A percentile compares a stretch with the other conserved stretches of the same genome.
These are phyloP conservation scores for Glycine tomentella DNA, from an alignment of 306 rosid genomes.

Conservation along the genomic window DNA sequence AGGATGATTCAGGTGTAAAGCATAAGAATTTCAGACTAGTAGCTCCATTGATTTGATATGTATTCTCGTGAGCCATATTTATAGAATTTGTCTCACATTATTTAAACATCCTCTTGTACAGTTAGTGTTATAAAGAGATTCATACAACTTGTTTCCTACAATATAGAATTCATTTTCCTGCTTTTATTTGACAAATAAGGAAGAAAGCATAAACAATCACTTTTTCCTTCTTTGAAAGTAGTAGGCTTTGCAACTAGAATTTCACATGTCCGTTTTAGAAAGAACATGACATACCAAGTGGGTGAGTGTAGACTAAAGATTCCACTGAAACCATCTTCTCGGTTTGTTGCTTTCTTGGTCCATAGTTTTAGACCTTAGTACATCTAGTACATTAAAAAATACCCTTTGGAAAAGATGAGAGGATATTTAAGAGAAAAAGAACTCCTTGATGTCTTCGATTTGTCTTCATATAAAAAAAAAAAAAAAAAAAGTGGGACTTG, in stretches of 20 bases:
- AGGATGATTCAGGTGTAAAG: slow-evolving; percentile 36
- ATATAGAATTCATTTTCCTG: slow-evolving; percentile 2
- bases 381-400: slow-evolving; percentile 20
- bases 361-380: not conserved
- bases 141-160: slow-evolving; percentile 41
- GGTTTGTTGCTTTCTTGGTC: not conserved
- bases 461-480: slow-evolving; percentile 24
- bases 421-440: not conserved
- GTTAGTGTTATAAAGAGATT: slow-evolving; percentile 42
- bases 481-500: no score
- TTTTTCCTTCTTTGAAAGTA: slow-evolving; percentile 16
- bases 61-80: slow-evolving; percentile 37
- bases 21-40: slow-evolving; percentile 28
- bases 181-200: not conserved
- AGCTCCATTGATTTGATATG: slow-evolving; percentile 39
- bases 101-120: slow-evolving; percentile 51
- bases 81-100: slow-evolving; percentile 28
- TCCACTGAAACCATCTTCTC: slow-evolving; percentile 11
- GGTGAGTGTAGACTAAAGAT: slow-evolving; percentile 13
- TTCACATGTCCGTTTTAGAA: not conserved
- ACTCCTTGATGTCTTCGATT: not conserved
- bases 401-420: not conserved
- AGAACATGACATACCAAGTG: not conserved
- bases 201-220: slow-evolving; percentile 27
- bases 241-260: not conserved